A percentile compares a stretch with the other conserved stretches of the same genome.
phyloP scores from a whole-genome alignment of 805 yeast species.

The Maudiozyma serrabonitensis region DNA sequence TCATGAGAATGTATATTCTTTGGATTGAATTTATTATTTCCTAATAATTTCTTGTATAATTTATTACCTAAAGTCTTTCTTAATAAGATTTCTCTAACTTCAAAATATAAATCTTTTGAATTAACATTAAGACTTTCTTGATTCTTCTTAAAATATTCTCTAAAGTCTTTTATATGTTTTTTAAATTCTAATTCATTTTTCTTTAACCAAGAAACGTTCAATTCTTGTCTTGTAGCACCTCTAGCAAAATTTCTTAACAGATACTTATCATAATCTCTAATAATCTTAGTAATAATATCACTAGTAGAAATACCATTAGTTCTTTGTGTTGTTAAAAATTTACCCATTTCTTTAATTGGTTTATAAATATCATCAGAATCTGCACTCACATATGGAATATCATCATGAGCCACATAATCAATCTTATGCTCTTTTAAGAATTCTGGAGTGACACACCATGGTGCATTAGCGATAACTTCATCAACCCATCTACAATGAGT shows the following conservation, averaged over 20 bases:
- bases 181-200: conserved; percentile 92
- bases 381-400: conserved; percentile 84
- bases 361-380: conserved; percentile 86
- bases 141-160: conserved; percentile 75
- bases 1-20: background rate
- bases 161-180: conserved; percentile 79
- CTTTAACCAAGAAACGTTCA: conserved; percentile 94
- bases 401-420: conserved; percentile 97
- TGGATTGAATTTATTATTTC: conserved; percentile 9
- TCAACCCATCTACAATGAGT: conserved; percentile 96
- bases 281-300: conserved; percentile 90
- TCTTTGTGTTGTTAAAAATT: conserved; percentile 88
- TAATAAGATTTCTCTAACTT: conserved; percentile 61
- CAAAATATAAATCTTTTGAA: conserved; percentile 75
- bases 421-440: conserved; percentile 71
- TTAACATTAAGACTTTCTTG: conserved; percentile 58
- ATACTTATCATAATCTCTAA: conserved; percentile 92
- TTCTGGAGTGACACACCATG: conserved; percentile 86
- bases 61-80: conserved; percentile 28
- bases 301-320: conserved; percentile 95
- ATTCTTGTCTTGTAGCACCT: conserved; percentile 93
- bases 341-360: conserved; percentile 84
- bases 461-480: conserved; percentile 89
- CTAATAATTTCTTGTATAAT: conserved; percentile 23
- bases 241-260: conserved; percentile 94